Conservation (phyloP, 768 basidiomycete genomes). For the Serpula lacrymans region DNA sequence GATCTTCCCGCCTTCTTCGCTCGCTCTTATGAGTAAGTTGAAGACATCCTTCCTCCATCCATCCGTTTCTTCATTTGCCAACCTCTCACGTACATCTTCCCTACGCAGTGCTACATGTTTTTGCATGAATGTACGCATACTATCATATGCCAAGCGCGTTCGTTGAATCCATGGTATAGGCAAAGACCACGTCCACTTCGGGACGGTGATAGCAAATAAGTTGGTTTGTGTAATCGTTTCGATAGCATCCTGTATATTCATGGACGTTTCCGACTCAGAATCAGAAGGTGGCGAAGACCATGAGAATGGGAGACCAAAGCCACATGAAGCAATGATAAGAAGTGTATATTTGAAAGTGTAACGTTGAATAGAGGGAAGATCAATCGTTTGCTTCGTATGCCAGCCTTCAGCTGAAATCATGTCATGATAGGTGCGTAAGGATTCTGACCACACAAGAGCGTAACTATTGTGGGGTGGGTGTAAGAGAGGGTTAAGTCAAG, state of each 20-base stretch:
- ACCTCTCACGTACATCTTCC: too few relatives aligned
- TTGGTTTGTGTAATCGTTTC: conserved; percentile 10
- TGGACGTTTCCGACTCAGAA: too few relatives aligned
- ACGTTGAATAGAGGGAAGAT: conserved; percentile 10
- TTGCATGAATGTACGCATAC: conserved; percentile 17
- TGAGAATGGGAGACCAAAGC: conserved; percentile 20
- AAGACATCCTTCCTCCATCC: conserved; percentile 19
- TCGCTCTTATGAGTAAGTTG: conserved; percentile 16
- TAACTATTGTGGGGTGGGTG: conserved; percentile 15
- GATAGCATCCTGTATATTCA: conserved; percentile 19
- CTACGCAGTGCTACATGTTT: conserved; percentile 8
- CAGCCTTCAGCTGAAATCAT: conserved; percentile 15
- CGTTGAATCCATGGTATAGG: conserved; percentile 20
- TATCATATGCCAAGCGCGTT: conserved; percentile 18
- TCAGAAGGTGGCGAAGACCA: conserved; percentile 17
- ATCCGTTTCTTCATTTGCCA: too few relatives aligned
- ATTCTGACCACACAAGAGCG: conserved; percentile 16
- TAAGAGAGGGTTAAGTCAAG: too few relatives aligned
- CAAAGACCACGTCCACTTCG: conserved; percentile 20
- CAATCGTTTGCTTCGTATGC: conserved; percentile 12
- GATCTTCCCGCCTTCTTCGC: conserved; percentile 15
- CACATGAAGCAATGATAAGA: conserved; percentile 18
- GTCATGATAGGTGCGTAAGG: conserved; percentile 16
- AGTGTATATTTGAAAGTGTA: conserved; percentile 22
- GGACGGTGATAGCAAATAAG: conserved; percentile 14